Base-by-base conservation (phyloP, 306 rosid genomes). In the Adenanthera pavonina region DNA sequence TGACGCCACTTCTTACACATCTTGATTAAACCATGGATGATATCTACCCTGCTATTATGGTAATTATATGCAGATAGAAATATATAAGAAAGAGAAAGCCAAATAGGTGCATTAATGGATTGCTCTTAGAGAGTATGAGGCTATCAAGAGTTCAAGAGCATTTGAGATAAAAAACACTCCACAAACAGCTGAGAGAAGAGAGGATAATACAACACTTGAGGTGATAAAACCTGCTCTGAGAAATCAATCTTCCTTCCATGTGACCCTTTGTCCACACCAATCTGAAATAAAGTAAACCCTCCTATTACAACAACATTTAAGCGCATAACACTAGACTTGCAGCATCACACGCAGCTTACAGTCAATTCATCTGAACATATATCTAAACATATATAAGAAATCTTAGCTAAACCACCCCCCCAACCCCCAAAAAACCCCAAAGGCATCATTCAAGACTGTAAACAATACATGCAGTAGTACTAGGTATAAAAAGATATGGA, bases 241-340 rank as follows among this genome's bases (percentile, higher is more conserved):
- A 95, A 92, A 67, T 83, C 92, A 75, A 92, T 86, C 83, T 83
- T 69, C 81, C 80, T 92, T 83, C 97, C 94, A 2, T 73, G 83
- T 5, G 97, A 90, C 86, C 99, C 92, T 83, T 89, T 95, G 94
- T 95, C 99, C 86, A 95, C 60, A 8, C 99, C 97, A 86, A 95
- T 95, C 95, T 91, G 89, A 54, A 65, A 66, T 33, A 73, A 46
- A 15, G 2, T 3, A 46, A 81, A 61, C 60, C 49, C 38, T 25
- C 54, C 43, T 20, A 74, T 35, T 17, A 48, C 75, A 57, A 52
- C 47, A 65, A 66, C 17, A 20, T 6, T 36, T 74, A 30, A 43
- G 72, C 56, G 59, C 69, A 7, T 15, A 40, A 49, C 30, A 75
- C 38, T 25, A 11, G 35, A 25, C 36, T 59, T 35, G 20, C 15